These are phyloP conservation scores for Geotrichum carabidarum DNA, from an alignment of 1,139 yeast species.

Conservation along the genomic window DNA sequence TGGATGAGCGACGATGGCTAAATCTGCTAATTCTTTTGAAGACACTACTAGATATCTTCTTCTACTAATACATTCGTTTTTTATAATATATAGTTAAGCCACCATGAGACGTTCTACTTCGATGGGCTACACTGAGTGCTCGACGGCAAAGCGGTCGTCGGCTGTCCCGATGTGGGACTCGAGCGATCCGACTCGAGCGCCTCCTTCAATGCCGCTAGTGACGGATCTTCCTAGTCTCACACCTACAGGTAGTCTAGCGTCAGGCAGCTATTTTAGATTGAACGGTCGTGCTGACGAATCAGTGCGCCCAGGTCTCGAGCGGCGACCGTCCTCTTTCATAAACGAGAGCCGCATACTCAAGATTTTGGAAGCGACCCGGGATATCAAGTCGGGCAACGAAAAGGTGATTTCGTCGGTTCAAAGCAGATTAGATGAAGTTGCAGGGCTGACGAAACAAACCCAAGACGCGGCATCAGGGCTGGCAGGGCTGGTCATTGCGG, in stretches of 20 bases:
- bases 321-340: conserved; percentile 27
- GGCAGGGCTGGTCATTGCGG: conserved; percentile 31
- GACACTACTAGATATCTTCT: too few species aligned
- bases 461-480: conserved; percentile 43
- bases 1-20: too few species aligned
- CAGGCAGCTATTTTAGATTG: conserved; percentile 19
- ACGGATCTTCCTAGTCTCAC: conserved; percentile 34
- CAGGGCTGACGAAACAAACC: conserved; percentile 40
- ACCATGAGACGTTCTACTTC: too few species aligned
- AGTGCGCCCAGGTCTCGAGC: conserved; percentile 24
- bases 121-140: too few species aligned
- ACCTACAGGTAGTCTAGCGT: conserved; percentile 24
- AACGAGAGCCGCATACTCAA: conserved; percentile 34
- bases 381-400: conserved; percentile 30
- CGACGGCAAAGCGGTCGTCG: too few species aligned
- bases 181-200: conserved; percentile 39
- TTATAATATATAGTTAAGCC: too few species aligned
- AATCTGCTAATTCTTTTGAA: too few species aligned
- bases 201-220: conserved; percentile 39
- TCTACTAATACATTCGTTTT: too few species aligned
- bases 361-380: conserved; percentile 31
- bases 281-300: too few species aligned
- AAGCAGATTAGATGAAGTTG: conserved; percentile 42
- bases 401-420: conserved; percentile 38
- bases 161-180: conserved; percentile 34